Percentiles rank a stretch among this genome's conserved stretches.
Conservation (phyloP, 768 basidiomycete genomes). For the Tylopilus sp. region DNA sequence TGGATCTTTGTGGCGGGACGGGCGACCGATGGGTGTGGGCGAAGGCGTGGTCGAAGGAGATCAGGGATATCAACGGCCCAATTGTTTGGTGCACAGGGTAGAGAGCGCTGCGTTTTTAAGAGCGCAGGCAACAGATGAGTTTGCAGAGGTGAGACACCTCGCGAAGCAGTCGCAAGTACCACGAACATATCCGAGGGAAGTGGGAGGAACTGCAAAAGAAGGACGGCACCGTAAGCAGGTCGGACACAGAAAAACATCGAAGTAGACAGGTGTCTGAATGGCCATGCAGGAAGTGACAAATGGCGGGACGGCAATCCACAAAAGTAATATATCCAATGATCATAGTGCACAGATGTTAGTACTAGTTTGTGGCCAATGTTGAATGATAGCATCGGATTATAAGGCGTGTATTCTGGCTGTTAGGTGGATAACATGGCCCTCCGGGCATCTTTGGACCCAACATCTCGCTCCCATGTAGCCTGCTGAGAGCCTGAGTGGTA, state of each 20-base stretch:
- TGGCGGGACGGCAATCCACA: no score
- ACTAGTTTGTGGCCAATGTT: no score
- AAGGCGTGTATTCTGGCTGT: no score
- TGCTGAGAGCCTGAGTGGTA: no score
- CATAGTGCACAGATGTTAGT: no score
- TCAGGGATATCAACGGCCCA: conserved; percentile 48
- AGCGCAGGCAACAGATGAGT: conserved; percentile 73
- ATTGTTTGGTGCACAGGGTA: conserved; percentile 67
- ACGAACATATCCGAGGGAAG: background rate
- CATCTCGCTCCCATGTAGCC: no score
- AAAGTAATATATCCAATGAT: no score
- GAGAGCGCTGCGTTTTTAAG: conserved; percentile 61
- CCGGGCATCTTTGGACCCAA: no score
- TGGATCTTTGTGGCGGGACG: conserved; percentile 63
- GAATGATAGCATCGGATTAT: no score
- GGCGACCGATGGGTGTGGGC: conserved; percentile 46
- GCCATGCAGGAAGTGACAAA: no score
- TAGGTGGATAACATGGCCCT: no score
- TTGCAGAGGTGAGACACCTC: conserved; percentile 67
- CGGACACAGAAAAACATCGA: background rate
- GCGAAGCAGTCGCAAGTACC: conserved; percentile 42
- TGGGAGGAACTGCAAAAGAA: background rate
- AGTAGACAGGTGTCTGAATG: no score
- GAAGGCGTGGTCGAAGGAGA: conserved; percentile 20
- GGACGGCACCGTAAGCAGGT: conserved; percentile 13